Base-by-base conservation (phyloP, 2,329 filamentous ascomycete genomes). In the Trichoderma arundinaceum region DNA sequence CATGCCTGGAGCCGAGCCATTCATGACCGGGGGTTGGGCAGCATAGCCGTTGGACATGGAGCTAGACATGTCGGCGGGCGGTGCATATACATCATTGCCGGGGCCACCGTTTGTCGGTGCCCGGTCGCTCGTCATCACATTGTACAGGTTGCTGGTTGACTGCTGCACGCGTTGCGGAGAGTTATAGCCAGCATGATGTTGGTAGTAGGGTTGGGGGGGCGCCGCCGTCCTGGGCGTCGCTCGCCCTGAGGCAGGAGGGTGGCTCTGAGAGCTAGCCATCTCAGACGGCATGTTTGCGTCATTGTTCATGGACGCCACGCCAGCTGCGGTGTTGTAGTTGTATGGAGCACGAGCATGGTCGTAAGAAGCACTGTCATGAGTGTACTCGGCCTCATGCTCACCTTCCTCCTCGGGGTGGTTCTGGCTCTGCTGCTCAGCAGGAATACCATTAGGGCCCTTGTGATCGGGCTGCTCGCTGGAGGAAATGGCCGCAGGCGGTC, bases 231-330 rank as follows among this genome's bases (percentile, higher is more conserved):
- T 88, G 10, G 94, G 93, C 19, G 93, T 97, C 41, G 92, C 92
- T 68, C 92, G 88, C 39, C 92, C 93, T 35, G 92, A 94, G 22
- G 88, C 87, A 66, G 90, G 90, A 73, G 92, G 91, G 74, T 95
- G 92, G 67, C 80, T 85, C 7, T 92, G 92, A 54, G 93, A 95
- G 15, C 90, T 90, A 1, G 90, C 89, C 84, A 97, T 90, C 69
- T 96, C 92, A 5, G 92, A 86, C 15, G 91, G 89, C 58, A 96
- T 80, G 74, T 96, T 92, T 74, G 92, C 89, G 52, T 96, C 92
- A 63, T 84, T 87, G 48, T 89, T 81, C 71, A 94, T 81, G 13
- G 88, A 82, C 19, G 86, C 85, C 38, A 92, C 85, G 17, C 88
- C 84, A 7, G 89, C 83, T 48, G 87, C 88, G 4, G 49, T 62